Percentiles rank a stretch among this genome's conserved stretches.
These are phyloP conservation scores for Nakazawaea anatomiae DNA, from an alignment of 805 yeast genomes.

Conservation along the genomic window DNA sequence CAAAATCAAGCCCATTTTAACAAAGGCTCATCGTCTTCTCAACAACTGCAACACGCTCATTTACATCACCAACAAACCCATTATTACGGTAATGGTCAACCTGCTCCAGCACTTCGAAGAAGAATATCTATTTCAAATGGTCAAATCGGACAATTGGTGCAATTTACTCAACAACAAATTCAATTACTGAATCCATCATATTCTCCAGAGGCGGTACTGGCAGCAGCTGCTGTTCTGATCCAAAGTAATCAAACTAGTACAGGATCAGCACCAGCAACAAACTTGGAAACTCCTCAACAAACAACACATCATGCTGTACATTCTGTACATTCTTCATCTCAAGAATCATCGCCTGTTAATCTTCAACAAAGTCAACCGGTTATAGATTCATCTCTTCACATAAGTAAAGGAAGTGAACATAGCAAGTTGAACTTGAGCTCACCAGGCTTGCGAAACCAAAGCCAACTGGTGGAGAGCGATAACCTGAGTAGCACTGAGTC, in stretches of 20 bases:
- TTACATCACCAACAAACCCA: neutral
- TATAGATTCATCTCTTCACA: neutral
- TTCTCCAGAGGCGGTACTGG: constrained; percentile 9
- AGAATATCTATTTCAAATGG: constrained; percentile 81
- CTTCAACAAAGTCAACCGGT: neutral
- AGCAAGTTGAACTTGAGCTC: neutral
- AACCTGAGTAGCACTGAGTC: neutral
- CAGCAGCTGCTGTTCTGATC: constrained; percentile 2
- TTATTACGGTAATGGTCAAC: neutral
- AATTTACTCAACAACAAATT: constrained; percentile 16
- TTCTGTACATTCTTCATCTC: neutral
- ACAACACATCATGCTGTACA: too few relatives aligned
- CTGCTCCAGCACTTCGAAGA: constrained; percentile 33
- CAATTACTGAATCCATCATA: constrained; percentile 9
- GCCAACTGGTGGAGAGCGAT: neutral
- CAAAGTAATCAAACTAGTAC: neutral
- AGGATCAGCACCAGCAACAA: constrained; percentile 11
- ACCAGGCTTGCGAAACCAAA: too few relatives aligned
- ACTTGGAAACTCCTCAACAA: neutral
- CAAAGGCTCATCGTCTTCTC: neutral
- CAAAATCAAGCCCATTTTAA: neutral
- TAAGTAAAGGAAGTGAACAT: neutral
- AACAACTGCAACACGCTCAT: neutral
- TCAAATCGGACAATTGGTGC: constrained; percentile 71
- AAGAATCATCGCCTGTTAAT: neutral